Evolutionary conservation across 2,329 filamentous ascomycete species (phyloP), one percentile per base, ranked within the genome.

Genomic region (Neopestalotiopsis sp.): DNA sequence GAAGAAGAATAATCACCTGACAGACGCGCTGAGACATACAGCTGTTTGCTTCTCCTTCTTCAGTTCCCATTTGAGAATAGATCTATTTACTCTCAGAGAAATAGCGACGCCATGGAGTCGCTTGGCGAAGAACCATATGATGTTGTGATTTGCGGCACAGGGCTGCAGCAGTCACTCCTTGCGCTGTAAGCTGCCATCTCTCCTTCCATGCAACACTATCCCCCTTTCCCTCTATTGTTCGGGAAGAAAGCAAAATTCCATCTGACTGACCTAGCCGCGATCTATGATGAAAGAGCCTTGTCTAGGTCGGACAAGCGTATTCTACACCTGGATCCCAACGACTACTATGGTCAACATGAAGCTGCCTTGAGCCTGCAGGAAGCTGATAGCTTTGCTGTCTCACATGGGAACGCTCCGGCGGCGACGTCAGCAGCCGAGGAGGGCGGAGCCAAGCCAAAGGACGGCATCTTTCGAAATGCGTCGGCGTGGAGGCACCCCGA

Each of bases 271-370:
- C 81, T 82, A 91, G 88, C 81, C 78, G 76, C 80, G 78, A 76
- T 68, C 70, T 76, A 69, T 72, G 72, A 70, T 83, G 79, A 87
- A 98, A 53, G 95, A 87, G 92, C 95, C 76, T 88, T 98, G 75
- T 98, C 95, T 74, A 92, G 95, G 77, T 97, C 94, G 71, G 91
- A 91, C 78, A 97, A 97, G 86, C 96, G 94, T 76, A 89, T 98
- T 73, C 88, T 98, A 70, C 95, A 98, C 79, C 85, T 98, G 78
- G 95, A 98, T 79, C 88, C 89, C 72, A 95, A 97, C 82, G 87
- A 90, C 71, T 97, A 94, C 81, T 98, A 98, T 82, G 95, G 95
- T 75, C 93, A 92, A 66, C 80, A 91, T 53, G 94, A 97, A 78
- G 94, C 95, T 71, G 94, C 94, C 2, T 88, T 98, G 73, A 96